Percentiles rank a stretch among this genome's conserved stretches.
phyloP scores from a whole-genome alignment of 768 basidiomycete genomes.

The Crepidotus variabilis region DNA sequence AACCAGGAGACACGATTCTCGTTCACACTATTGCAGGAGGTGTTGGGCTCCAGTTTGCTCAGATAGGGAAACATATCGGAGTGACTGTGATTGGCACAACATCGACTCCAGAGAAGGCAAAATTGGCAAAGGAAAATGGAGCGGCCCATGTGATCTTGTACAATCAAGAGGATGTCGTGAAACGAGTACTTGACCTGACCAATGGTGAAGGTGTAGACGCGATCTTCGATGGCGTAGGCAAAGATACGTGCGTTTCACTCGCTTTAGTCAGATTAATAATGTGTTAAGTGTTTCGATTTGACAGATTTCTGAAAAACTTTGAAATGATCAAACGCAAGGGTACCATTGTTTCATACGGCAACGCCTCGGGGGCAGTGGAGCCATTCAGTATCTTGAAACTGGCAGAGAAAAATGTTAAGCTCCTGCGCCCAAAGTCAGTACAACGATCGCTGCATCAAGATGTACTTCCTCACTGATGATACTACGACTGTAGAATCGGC shows the following conservation, averaged over 20 bases:
- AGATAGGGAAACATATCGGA: constrained; percentile 69
- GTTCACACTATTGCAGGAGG: constrained; percentile 94
- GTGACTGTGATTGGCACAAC: constrained; percentile 93
- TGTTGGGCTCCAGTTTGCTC: constrained; percentile 65
- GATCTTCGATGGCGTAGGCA: constrained; percentile 95
- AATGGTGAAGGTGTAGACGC: constrained; percentile 81
- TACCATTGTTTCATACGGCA: constrained; percentile 87
- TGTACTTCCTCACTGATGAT: background rate
- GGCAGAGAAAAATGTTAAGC: constrained; percentile 75
- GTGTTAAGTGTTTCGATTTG: background rate
- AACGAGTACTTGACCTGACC: constrained; percentile 71
- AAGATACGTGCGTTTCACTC: constrained; percentile 69
- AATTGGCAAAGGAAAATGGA: constrained; percentile 72
- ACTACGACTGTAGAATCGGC: constrained; percentile 42
- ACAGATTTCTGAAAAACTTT: constrained; percentile 76
- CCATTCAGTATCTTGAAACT: constrained; percentile 76
- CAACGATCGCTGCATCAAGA: background rate
- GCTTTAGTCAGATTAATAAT: background rate
- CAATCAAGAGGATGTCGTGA: constrained; percentile 67
- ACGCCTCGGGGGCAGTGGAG: constrained; percentile 82
- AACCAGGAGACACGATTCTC: constrained; percentile 75
- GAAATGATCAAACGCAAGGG: constrained; percentile 81
- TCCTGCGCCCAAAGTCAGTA: constrained; percentile 71
- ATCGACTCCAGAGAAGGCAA: constrained; percentile 80
- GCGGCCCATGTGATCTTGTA: constrained; percentile 88